A percentile compares a stretch with the other conserved stretches of the same genome.
Evolutionary conservation across 352 stramenopile species (phyloP).

Genomic region (Peronospora destructor): DNA sequence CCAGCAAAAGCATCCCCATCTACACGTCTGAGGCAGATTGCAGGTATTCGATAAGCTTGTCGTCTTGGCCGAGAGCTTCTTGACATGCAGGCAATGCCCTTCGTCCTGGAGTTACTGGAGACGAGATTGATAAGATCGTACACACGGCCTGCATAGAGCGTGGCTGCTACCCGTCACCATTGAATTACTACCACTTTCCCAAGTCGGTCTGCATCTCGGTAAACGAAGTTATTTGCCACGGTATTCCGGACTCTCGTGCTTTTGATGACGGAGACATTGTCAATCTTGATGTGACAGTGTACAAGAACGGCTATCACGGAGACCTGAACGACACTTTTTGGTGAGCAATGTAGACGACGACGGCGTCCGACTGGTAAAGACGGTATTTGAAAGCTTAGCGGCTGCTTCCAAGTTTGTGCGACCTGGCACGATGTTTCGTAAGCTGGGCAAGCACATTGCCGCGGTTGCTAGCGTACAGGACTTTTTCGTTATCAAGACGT

Average conservation of each 20-base stretch:
- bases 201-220: constrained; percentile 89
- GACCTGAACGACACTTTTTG: constrained; percentile 98
- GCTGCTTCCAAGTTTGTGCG: constrained; percentile 85
- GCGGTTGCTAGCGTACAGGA: constrained; percentile 76
- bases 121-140: constrained; percentile 96
- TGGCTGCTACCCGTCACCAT: constrained; percentile 92
- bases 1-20: constrained; percentile 82
- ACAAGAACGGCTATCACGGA: constrained; percentile 95
- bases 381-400: constrained; percentile 90
- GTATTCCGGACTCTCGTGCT: constrained; percentile 94
- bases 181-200: constrained; percentile 98
- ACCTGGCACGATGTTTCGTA: constrained; percentile 92
- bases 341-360: constrained; percentile 95
- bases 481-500: constrained; percentile 94
- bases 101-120: constrained; percentile 87
- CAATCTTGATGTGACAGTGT: constrained; percentile 97
- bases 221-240: constrained; percentile 96
- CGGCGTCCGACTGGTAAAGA: constrained; percentile 88
- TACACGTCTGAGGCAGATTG: constrained; percentile 92
- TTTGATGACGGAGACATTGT: constrained; percentile 96
- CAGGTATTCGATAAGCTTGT: constrained; percentile 89
- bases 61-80: constrained; percentile 89
- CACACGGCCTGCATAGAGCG: constrained; percentile 90
- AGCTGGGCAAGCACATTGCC: constrained; percentile 93
- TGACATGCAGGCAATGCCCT: constrained; percentile 90